Evolutionary conservation across 78 protist species (phyloP).

Genomic region (Dictyostelium purpureum): DNA sequence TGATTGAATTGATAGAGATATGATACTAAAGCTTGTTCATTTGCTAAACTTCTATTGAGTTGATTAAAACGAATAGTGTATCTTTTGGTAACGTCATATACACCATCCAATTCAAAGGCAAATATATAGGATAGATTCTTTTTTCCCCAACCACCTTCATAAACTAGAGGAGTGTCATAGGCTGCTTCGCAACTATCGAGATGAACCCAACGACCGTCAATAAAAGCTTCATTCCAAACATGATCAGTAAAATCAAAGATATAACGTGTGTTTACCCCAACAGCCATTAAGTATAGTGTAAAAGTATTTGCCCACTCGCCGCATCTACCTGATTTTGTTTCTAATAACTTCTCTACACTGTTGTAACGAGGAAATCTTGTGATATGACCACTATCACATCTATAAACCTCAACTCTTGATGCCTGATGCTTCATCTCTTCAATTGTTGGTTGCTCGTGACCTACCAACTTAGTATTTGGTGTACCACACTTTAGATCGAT

Average conservation of each 20-base stretch:
- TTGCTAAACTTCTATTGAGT: background rate
- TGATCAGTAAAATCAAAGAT: conserved; percentile 94
- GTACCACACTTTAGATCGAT: background rate
- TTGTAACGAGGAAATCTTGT: conserved; percentile 91
- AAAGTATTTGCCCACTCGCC: conserved; percentile 95
- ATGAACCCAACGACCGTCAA: conserved; percentile 82
- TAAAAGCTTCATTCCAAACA: conserved; percentile 93
- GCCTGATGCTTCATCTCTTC: conserved; percentile 67
- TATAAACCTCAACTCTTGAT: conserved; percentile 82
- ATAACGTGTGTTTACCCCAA: conserved; percentile 85
- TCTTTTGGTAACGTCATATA: conserved; percentile 72
- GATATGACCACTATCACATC: conserved; percentile 41
- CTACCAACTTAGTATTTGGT: background rate
- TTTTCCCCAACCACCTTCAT: conserved; percentile 94
- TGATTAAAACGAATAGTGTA: conserved; percentile 31
- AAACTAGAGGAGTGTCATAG: conserved; percentile 79
- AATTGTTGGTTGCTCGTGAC: conserved; percentile 4
- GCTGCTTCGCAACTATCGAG: conserved; percentile 82
- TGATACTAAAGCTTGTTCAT: background rate
- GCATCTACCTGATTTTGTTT: conserved; percentile 91
- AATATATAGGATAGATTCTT: conserved; percentile 85
- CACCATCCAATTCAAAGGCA: conserved; percentile 83
- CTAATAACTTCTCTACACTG: conserved; percentile 72
- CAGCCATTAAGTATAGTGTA: conserved; percentile 74
- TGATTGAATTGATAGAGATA: background rate